Evolutionary conservation across 192 early-diverging fungal genomes (phyloP).

Genomic region (Mortierella hygrophila): DNA sequence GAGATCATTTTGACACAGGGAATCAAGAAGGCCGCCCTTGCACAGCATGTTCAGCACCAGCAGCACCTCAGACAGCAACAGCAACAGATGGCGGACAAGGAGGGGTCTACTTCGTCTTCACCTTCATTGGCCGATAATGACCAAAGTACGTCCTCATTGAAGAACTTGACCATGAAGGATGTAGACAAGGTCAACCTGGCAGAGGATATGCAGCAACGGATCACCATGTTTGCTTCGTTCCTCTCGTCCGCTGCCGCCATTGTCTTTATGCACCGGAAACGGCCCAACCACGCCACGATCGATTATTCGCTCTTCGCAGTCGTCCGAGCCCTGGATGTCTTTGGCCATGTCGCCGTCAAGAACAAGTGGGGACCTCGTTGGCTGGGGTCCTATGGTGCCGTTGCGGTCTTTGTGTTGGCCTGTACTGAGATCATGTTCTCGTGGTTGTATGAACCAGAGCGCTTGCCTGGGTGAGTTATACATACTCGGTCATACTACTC

Average conservation of each 20-base stretch:
- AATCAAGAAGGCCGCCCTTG: slow-evolving; percentile 44
- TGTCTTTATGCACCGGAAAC: slow-evolving; percentile 54
- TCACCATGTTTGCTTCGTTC: slow-evolving; percentile 54
- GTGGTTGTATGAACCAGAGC: slow-evolving; percentile 67
- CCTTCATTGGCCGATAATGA: background rate
- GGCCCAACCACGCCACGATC: slow-evolving; percentile 56
- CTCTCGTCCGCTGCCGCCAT: slow-evolving; percentile 55
- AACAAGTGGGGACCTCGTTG: slow-evolving; percentile 58
- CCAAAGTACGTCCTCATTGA: background rate
- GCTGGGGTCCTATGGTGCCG: slow-evolving; percentile 60
- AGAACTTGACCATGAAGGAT: slow-evolving; percentile 25
- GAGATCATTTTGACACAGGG: slow-evolving; percentile 35
- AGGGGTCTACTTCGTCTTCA: background rate
- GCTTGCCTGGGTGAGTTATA: slow-evolving; percentile 62
- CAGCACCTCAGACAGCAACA: slow-evolving; percentile 11
- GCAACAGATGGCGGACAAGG: background rate
- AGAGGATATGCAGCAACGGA: slow-evolving; percentile 28
- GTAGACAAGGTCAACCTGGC: slow-evolving; percentile 23
- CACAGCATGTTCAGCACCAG: slow-evolving; percentile 30
- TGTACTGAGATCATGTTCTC: slow-evolving; percentile 75
- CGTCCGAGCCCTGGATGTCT: slow-evolving; percentile 65
- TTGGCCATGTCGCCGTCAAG: slow-evolving; percentile 61
- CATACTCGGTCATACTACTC: too few relatives aligned
- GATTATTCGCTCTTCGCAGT: slow-evolving; percentile 71
- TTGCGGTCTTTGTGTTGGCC: slow-evolving; percentile 62